Conservation (phyloP, 306 rosid species). For the Leucaena leucocephala region DNA sequence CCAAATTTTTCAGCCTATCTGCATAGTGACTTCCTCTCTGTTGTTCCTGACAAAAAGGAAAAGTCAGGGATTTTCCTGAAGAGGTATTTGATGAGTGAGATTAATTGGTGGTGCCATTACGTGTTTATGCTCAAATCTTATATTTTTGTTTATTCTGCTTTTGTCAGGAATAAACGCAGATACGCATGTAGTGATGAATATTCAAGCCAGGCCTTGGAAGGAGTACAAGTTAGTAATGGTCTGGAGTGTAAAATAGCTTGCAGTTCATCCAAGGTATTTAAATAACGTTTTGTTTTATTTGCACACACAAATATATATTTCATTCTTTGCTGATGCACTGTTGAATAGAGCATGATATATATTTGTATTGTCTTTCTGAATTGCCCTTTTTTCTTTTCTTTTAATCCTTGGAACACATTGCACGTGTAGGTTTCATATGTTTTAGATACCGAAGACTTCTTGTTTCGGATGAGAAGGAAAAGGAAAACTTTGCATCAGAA, state of each 20-base stretch:
- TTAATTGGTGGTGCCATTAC: constrained; percentile 31
- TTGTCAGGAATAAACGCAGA: constrained; percentile 72
- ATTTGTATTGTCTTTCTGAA: constrained; percentile 35
- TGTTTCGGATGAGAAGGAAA: constrained; percentile 63
- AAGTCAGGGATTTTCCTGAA: constrained; percentile 77
- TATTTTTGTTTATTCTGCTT: constrained; percentile 32
- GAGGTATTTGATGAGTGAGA: constrained; percentile 61
- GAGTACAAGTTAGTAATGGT: constrained; percentile 72
- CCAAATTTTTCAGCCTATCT: constrained; percentile 88
- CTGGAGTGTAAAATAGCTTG: constrained; percentile 99
- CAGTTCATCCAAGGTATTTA: constrained; percentile 80
- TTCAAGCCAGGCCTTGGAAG: constrained; percentile 77
- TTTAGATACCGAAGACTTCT: constrained; percentile 91
- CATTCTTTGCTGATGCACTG: background rate
- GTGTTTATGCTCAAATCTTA: constrained; percentile 31
- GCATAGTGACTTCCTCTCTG: constrained; percentile 75
- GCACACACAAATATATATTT: background rate
- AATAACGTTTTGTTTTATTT: constrained; percentile 25
- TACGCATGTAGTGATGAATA: constrained; percentile 62
- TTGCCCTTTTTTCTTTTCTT: constrained; percentile 12
- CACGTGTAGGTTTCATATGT: constrained; percentile 87
- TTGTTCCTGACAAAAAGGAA: constrained; percentile 78
- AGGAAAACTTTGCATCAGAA: constrained; percentile 52
- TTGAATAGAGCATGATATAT: background rate
- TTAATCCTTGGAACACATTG: constrained; percentile 38